Evolutionary conservation across 2,329 filamentous ascomycete species (phyloP).

Genomic region (Cladosporium sp.): DNA sequence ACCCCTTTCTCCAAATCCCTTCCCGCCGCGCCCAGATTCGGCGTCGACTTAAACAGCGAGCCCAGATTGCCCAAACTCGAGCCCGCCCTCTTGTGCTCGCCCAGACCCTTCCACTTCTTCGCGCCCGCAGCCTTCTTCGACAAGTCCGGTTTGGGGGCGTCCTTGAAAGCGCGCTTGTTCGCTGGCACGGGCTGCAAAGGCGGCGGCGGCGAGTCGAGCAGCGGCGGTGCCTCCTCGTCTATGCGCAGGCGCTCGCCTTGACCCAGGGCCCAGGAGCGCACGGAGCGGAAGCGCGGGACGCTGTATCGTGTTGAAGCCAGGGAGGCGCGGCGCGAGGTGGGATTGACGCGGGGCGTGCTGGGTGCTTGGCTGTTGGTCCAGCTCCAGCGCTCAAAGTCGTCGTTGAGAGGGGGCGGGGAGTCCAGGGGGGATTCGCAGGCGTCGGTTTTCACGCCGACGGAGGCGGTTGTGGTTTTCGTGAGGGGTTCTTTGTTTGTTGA

Average conservation of each 20-base stretch:
- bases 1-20: too few species aligned
- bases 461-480: not conserved
- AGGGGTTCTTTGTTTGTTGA: not conserved
- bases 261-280: constrained; percentile 15
- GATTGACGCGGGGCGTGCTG: constrained; percentile 20
- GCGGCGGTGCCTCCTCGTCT: constrained; percentile 10
- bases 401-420: not conserved
- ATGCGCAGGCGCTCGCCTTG: constrained; percentile 13
- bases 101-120: not conserved
- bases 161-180: constrained; percentile 13
- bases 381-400: constrained; percentile 20
- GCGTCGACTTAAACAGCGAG: not conserved
- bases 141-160: constrained; percentile 11
- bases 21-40: too few species aligned
- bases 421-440: not conserved
- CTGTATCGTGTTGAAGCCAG: constrained; percentile 8
- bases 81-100: not conserved
- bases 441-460: not conserved
- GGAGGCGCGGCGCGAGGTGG: constrained; percentile 12
- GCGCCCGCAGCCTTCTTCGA: not conserved
- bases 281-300: constrained; percentile 14
- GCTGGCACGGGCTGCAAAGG: constrained; percentile 3
- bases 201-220: not conserved
- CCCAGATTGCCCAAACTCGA: constrained; percentile 5
- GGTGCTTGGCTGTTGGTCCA: constrained; percentile 27